These are phyloP conservation scores for Xylaria telfairii DNA, from an alignment of 495 filamentous ascomycete genomes.

Conservation along the genomic window DNA sequence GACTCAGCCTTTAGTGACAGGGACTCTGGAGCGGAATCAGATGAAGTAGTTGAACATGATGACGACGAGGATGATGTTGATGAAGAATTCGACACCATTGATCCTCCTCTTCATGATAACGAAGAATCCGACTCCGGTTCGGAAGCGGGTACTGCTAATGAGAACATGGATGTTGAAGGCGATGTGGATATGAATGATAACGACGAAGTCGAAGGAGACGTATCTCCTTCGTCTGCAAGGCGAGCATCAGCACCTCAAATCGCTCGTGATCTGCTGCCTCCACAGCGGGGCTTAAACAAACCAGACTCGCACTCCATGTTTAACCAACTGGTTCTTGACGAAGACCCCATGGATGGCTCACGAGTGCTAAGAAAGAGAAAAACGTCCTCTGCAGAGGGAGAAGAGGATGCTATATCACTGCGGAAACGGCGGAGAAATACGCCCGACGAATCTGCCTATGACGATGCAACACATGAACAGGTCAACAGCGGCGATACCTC, in stretches of 20 bases:
- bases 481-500: constrained; percentile 37
- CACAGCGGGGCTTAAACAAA: constrained; percentile 70
- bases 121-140: constrained; percentile 60
- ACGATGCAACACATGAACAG: constrained; percentile 37
- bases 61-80: constrained; percentile 76
- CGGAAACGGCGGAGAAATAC: constrained; percentile 54
- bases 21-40: constrained; percentile 69
- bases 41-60: constrained; percentile 69
- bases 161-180: constrained; percentile 40
- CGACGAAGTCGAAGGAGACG: constrained; percentile 41
- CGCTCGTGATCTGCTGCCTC: constrained; percentile 76
- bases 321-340: constrained; percentile 76
- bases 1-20: constrained; percentile 56
- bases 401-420: constrained; percentile 50
- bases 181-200: constrained; percentile 40
- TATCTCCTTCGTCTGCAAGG: constrained; percentile 45
- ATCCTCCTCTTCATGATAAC: constrained; percentile 43
- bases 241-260: constrained; percentile 59
- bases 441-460: constrained; percentile 40
- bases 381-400: constrained; percentile 56
- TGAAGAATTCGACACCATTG: constrained; percentile 78
- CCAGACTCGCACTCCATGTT: constrained; percentile 88
- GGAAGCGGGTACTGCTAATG: constrained; percentile 45
- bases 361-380: constrained; percentile 89
- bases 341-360: constrained; percentile 85